phyloP scores from a whole-genome alignment of 2,329 filamentous ascomycete genomes.

The Aureobasidium namibiae region DNA sequence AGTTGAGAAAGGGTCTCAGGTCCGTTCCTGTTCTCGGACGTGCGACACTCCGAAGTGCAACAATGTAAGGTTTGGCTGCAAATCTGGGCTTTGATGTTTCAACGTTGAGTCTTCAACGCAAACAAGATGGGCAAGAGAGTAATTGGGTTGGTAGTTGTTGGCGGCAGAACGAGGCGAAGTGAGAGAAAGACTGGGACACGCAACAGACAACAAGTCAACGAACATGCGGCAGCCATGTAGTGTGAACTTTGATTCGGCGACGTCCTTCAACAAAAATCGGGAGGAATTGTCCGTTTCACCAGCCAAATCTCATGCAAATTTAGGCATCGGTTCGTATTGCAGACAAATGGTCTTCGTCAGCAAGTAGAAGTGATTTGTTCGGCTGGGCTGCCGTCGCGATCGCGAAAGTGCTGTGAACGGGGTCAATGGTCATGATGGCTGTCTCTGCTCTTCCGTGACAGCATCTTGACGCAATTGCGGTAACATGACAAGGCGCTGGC shows the following conservation, averaged over 20 bases:
- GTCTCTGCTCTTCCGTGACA: neutral
- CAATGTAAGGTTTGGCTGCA: neutral
- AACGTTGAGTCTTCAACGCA: conserved; percentile 7
- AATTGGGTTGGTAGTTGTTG: neutral
- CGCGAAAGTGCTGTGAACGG: neutral
- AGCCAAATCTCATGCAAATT: conserved; percentile 2
- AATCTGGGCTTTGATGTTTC: neutral
- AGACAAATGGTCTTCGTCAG: neutral
- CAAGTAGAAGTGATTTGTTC: conserved; percentile 6
- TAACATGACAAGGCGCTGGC: conserved; percentile 1
- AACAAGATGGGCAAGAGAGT: neutral
- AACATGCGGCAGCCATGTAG: conserved; percentile 8
- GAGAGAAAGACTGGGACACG: neutral
- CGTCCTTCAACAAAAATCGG: conserved; percentile 1
- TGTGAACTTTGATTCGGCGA: conserved; percentile 4
- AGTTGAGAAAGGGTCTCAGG: conserved; percentile 3
- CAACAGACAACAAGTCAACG: conserved; percentile 8
- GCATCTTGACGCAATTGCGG: conserved; percentile 5
- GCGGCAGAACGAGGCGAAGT: neutral
- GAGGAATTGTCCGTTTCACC: conserved; percentile 6
- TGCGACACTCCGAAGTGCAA: neutral
- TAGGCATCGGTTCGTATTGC: neutral
- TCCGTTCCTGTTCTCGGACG: conserved; percentile 1
- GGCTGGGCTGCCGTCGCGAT: neutral
- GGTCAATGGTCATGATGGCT: neutral